Evolutionary conservation across 345 rosid species (phyloP).

Genomic region (Pelargonium nanum): DNA sequence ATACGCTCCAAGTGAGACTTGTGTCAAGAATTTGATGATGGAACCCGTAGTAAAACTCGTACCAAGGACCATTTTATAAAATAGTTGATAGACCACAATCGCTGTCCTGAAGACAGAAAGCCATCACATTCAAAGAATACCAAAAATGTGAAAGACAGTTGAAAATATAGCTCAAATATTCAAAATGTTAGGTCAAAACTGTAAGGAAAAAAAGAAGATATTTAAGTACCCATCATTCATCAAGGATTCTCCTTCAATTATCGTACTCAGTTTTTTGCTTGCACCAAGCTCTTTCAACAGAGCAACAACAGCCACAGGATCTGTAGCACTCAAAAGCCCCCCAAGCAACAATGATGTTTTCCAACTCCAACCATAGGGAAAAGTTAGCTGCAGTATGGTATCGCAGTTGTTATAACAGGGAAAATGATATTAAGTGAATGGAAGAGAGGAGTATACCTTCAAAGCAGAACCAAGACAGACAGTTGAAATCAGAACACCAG

Average conservation of each 20-base stretch:
- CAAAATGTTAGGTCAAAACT: constrained; percentile 1
- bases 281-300: constrained; percentile 93
- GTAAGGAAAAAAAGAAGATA: background rate
- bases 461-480: constrained; percentile 59
- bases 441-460: constrained; percentile 40
- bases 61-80: constrained; percentile 77
- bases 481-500: constrained; percentile 86
- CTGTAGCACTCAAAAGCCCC: constrained; percentile 95
- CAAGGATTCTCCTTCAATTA: constrained; percentile 95
- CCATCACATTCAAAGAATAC: background rate
- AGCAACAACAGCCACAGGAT: constrained; percentile 98
- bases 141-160: constrained; percentile 2
- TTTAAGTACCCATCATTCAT: constrained; percentile 90
- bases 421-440: background rate
- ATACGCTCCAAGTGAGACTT: constrained; percentile 88
- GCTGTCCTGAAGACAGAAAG: constrained; percentile 55
- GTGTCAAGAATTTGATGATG: constrained; percentile 53
- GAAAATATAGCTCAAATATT: constrained; percentile 1
- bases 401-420: constrained; percentile 2
- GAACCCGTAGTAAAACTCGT: constrained; percentile 38
- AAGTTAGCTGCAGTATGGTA: constrained; percentile 44
- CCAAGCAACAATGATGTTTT: constrained; percentile 85
- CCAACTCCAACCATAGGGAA: constrained; percentile 93
- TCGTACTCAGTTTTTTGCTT: constrained; percentile 83
- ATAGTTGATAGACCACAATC: constrained; percentile 88